Percentiles rank a stretch among this genome's conserved stretches.
Evolutionary conservation across 108 stramenopile species (phyloP).

Genomic region (Aurantiochytrium sp.): DNA sequence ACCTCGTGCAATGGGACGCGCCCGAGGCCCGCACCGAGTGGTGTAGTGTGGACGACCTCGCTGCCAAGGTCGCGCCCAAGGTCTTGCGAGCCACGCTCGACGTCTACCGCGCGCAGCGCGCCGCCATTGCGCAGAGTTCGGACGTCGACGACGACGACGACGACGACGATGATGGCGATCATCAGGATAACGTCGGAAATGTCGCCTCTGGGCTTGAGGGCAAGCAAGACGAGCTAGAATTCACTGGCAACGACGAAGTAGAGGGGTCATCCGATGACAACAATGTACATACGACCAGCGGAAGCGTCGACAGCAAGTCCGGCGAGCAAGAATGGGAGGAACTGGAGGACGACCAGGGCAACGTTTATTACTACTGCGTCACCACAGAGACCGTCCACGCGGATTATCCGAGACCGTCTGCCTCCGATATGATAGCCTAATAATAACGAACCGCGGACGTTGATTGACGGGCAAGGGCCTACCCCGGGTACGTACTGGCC

Average conservation of each 20-base stretch:
- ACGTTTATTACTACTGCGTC: conserved; percentile 19
- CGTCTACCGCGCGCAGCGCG: neutral
- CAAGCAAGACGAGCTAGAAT: no score
- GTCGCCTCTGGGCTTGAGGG: neutral
- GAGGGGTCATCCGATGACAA: no score
- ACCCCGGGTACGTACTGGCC: no score
- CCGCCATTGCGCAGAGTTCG: neutral
- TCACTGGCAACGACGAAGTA: no score
- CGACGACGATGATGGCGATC: neutral
- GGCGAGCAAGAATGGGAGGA: conserved; percentile 16
- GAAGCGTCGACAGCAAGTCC: neutral
- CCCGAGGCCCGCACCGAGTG: neutral
- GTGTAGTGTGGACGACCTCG: neutral
- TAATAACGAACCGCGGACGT: no score
- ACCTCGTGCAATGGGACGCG: neutral
- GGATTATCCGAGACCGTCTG: no score
- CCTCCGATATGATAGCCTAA: no score
- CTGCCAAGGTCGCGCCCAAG: neutral
- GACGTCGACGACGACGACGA: neutral
- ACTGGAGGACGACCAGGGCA: neutral
- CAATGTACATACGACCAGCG: no score
- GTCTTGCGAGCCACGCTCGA: neutral
- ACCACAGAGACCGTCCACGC: neutral
- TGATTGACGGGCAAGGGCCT: no score
- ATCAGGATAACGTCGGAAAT: neutral